Evolutionary conservation across 2,329 filamentous ascomycete species (phyloP).

Genomic region (Ophiostoma ips): DNA sequence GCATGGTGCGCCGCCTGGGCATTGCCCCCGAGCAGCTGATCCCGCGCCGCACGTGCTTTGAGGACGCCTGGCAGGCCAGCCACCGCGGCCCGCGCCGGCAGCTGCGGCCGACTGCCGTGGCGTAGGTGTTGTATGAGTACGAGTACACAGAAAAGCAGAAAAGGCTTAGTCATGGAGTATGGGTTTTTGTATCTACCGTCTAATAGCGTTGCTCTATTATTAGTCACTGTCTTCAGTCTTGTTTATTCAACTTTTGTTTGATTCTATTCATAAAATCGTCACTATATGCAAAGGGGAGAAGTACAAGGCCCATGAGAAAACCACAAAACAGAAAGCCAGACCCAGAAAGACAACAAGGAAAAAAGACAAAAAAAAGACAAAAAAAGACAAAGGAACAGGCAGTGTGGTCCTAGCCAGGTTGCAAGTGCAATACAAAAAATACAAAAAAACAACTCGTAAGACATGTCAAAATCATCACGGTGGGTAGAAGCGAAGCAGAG

Average conservation of each 20-base stretch:
- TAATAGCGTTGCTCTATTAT: neutral
- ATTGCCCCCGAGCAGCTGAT: constrained; percentile 45
- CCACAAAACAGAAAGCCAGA: neutral
- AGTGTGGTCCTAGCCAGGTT: too few relatives aligned
- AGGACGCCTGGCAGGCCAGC: constrained; percentile 43
- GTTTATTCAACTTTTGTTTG: neutral
- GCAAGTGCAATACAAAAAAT: too few relatives aligned
- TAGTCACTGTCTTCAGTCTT: too few relatives aligned
- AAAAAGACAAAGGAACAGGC: too few relatives aligned
- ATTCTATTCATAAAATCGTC: neutral
- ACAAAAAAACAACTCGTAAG: too few relatives aligned
- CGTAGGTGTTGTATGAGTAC: neutral
- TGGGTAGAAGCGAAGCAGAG: too few relatives aligned
- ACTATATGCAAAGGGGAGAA: neutral
- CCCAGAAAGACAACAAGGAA: neutral
- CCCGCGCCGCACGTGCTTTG: constrained; percentile 52
- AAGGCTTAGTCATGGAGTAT: neutral
- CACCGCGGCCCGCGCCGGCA: neutral
- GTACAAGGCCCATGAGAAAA: neutral
- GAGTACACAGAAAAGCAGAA: too few relatives aligned
- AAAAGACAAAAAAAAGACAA: too few relatives aligned
- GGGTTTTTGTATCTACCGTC: neutral
- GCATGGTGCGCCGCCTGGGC: constrained; percentile 67
- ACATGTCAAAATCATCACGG: too few relatives aligned
- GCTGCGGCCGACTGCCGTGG: neutral